Percentiles rank a stretch among this genome's conserved stretches.
These are phyloP conservation scores for Zoysia pacifica DNA, from an alignment of 176 grass and related monocot species.

Conservation along the genomic window DNA sequence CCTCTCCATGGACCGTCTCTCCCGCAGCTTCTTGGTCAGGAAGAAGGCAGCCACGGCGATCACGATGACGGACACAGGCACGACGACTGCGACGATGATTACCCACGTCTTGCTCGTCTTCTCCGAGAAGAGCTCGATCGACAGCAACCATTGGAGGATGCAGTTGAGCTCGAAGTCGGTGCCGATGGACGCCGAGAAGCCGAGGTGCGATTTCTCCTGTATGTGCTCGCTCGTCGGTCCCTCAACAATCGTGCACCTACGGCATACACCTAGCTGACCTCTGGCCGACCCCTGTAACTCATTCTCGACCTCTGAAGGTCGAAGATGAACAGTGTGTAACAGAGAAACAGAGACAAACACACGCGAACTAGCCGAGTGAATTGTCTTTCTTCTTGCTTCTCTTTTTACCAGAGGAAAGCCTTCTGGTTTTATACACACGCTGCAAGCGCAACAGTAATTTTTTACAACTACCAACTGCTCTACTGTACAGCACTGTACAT, in stretches of 20 bases:
- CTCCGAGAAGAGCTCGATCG: slow-evolving; percentile 41
- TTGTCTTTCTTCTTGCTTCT: too few species aligned
- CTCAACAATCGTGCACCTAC: too few species aligned
- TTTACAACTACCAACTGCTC: too few species aligned
- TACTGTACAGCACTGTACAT: too few species aligned
- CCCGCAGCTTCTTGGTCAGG: neutral
- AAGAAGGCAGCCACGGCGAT: slow-evolving; percentile 10
- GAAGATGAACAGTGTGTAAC: too few species aligned
- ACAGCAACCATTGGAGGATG: slow-evolving; percentile 55
- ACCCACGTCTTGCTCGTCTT: slow-evolving; percentile 16
- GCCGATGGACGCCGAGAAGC: slow-evolving; percentile 64
- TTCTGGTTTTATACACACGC: too few species aligned
- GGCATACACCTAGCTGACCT: too few species aligned
- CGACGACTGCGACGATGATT: neutral
- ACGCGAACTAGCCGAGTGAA: too few species aligned
- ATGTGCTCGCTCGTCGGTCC: slow-evolving; percentile 44
- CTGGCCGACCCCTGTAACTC: neutral
- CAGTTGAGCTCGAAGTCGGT: slow-evolving; percentile 65
- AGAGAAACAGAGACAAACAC: too few species aligned
- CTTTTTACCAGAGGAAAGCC: too few species aligned
- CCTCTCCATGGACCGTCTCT: slow-evolving; percentile 17
- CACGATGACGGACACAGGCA: neutral
- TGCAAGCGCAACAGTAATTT: too few species aligned
- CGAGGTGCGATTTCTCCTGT: slow-evolving; percentile 37
- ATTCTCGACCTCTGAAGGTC: too few species aligned